These are phyloP conservation scores for Thraustochytrium sp. DNA, from an alignment of 352 stramenopile species.

Conservation along the genomic window DNA sequence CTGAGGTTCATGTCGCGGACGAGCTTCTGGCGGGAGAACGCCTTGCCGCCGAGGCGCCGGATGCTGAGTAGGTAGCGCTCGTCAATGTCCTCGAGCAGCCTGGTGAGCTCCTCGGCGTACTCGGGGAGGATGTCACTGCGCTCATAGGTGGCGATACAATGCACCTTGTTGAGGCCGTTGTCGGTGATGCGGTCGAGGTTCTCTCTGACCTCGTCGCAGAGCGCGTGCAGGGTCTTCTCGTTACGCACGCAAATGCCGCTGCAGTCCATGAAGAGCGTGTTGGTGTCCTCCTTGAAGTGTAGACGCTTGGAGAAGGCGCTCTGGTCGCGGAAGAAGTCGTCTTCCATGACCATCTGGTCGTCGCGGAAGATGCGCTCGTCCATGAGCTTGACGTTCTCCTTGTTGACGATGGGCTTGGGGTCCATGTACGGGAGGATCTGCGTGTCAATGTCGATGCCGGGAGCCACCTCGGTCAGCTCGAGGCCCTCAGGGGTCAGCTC, in stretches of 20 bases:
- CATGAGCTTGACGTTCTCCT: conserved; percentile 56
- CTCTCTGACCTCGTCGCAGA: not conserved
- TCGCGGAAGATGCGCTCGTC: conserved; percentile 56
- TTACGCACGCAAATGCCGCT: conserved; percentile 1
- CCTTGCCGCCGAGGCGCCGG: conserved; percentile 11
- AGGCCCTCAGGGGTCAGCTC: conserved; percentile 52
- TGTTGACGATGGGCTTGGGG: conserved; percentile 54
- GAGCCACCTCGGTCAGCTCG: conserved; percentile 60
- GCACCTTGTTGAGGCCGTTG: conserved; percentile 4
- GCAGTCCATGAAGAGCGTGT: conserved; percentile 18
- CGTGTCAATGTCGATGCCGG: conserved; percentile 58
- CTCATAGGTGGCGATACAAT: conserved; percentile 24
- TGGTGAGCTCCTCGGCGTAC: not conserved
- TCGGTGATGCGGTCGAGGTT: conserved; percentile 9
- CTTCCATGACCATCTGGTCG: conserved; percentile 52
- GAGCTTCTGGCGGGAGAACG: conserved; percentile 3
- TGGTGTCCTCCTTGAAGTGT: not conserved
- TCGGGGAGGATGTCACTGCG: not conserved
- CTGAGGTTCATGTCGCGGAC: not conserved
- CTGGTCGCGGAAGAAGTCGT: conserved; percentile 52
- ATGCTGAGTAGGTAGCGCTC: not conserved
- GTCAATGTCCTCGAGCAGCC: not conserved
- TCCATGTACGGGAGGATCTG: conserved; percentile 61
- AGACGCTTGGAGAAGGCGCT: not conserved
- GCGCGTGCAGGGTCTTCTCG: conserved; percentile 9